These are phyloP conservation scores for Gryganskiella cystojenkinii DNA, from an alignment of 192 early-diverging fungal genomes.

Conservation along the genomic window DNA sequence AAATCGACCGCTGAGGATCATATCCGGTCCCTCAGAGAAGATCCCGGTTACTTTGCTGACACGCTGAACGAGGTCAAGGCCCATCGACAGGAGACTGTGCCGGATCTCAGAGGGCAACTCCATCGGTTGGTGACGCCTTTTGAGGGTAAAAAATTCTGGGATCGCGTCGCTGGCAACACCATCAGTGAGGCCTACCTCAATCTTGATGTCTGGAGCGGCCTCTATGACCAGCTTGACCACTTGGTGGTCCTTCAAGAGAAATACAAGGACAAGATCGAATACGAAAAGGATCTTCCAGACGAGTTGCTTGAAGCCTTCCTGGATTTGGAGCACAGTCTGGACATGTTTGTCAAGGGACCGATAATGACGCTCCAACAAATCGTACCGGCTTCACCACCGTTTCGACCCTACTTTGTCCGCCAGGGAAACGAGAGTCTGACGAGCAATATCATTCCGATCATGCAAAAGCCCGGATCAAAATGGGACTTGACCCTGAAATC, in stretches of 20 bases:
- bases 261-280: slow-evolving; percentile 15
- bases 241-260: slow-evolving; percentile 19
- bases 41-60: slow-evolving; percentile 34
- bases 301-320: slow-evolving; percentile 36
- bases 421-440: too few relatives aligned
- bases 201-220: slow-evolving; percentile 19
- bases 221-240: slow-evolving; percentile 23
- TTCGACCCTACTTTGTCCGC: slow-evolving; percentile 31
- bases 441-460: too few relatives aligned
- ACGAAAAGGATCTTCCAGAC: slow-evolving; percentile 24
- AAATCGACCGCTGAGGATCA: slow-evolving; percentile 33
- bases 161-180: slow-evolving; percentile 21
- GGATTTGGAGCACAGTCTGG: slow-evolving; percentile 32
- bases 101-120: slow-evolving; percentile 14
- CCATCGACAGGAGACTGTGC: slow-evolving; percentile 34
- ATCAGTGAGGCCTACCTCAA: slow-evolving; percentile 16
- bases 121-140: slow-evolving; percentile 29
- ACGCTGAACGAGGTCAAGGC: slow-evolving; percentile 31
- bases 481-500: slow-evolving; percentile 16
- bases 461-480: too few relatives aligned
- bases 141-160: slow-evolving; percentile 24
- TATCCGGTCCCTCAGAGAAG: slow-evolving; percentile 36
- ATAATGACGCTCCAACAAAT: slow-evolving; percentile 8
- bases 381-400: slow-evolving; percentile 30
- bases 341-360: slow-evolving; percentile 12